phyloP scores from a whole-genome alignment of 768 basidiomycete genomes.

The Mrakia hoshinonis region DNA sequence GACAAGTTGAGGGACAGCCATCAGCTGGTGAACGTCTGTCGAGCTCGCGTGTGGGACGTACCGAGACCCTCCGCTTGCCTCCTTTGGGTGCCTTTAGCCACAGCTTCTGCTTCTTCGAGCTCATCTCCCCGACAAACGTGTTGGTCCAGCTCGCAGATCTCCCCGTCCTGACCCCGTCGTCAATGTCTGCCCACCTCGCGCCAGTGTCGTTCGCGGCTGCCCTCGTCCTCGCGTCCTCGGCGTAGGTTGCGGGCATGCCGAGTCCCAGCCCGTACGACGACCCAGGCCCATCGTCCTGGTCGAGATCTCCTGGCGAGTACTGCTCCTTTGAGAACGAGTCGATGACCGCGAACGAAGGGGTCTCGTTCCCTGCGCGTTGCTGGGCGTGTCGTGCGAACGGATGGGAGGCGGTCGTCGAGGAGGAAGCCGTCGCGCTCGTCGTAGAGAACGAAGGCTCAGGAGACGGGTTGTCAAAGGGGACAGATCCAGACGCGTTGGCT shows the following conservation, averaged over 20 bases:
- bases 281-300: not conserved
- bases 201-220: not conserved
- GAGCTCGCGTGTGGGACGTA: not conserved
- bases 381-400: not conserved
- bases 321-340: not conserved
- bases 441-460: not conserved
- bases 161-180: not conserved
- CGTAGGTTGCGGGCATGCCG: not conserved
- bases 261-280: not conserved
- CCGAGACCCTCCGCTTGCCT: not conserved
- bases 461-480: not conserved
- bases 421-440: not conserved
- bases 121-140: not conserved
- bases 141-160: not conserved
- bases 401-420: not conserved
- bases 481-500: not conserved
- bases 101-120: not conserved
- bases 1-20: not conserved
- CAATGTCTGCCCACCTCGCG: not conserved
- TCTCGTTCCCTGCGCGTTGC: not conserved
- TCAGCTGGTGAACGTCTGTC: not conserved
- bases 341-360: not conserved
- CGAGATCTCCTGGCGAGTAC: not conserved
- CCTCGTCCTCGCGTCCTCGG: not conserved
- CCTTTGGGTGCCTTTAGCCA: not conserved